Evolutionary conservation across 306 rosid genomes (phyloP).

Genomic region (Alnus rubra): DNA sequence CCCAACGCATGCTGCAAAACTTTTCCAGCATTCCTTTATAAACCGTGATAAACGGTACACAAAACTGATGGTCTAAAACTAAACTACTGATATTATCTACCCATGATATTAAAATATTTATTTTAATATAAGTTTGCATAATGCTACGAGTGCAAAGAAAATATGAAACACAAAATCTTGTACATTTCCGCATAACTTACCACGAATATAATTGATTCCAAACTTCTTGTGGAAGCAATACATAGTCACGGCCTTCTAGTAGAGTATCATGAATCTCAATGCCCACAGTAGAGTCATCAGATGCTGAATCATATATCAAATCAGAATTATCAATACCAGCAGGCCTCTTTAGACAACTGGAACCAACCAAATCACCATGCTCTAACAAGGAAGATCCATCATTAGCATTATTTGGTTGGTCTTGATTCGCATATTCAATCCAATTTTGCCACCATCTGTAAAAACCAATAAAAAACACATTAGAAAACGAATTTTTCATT

Average conservation of each 20-base stretch:
- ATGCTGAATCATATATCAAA: slow-evolving; percentile 62
- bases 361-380: slow-evolving; percentile 61
- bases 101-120: neutral
- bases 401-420: slow-evolving; percentile 60
- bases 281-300: slow-evolving; percentile 58
- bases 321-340: slow-evolving; percentile 82
- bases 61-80: neutral
- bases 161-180: slow-evolving; percentile 25
- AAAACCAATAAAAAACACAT: slow-evolving; percentile 26
- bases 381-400: slow-evolving; percentile 70
- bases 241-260: slow-evolving; percentile 94
- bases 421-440: slow-evolving; percentile 97
- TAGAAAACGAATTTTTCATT: neutral
- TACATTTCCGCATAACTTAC: slow-evolving; percentile 42
- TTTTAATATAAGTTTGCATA: slow-evolving; percentile 15
- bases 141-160: slow-evolving; percentile 15
- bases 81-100: neutral
- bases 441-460: slow-evolving; percentile 98
- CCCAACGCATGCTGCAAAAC: neutral
- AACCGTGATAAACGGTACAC: neutral
- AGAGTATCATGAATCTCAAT: slow-evolving; percentile 77
- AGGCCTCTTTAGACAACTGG: slow-evolving; percentile 68
- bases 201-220: slow-evolving; percentile 81
- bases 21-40: neutral
- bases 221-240: slow-evolving; percentile 86